Evolutionary conservation across 495 filamentous ascomycete genomes (phyloP), one percentile per base, ranked within the genome.

Genomic region (Podospora sp.): DNA sequence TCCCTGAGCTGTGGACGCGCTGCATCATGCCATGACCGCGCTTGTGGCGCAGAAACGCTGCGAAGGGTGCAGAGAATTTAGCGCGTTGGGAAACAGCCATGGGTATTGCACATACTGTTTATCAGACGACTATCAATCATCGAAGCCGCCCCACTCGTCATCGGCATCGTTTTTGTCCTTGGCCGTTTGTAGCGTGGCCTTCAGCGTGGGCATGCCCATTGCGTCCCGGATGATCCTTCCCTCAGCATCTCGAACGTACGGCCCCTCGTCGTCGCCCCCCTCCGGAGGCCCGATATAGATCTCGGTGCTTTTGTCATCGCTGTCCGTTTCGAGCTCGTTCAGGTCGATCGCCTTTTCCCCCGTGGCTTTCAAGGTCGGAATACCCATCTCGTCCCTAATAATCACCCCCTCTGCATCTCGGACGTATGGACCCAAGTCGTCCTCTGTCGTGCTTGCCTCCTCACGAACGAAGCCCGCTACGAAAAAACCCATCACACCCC

Each of bases 401-500:
- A 82, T 78, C 29, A 66, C 69, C 1, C 80, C 78, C 9, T 73
- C 29, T n/a, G 71, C 73, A 62, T 80, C 79, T 40, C 80, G 73
- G 16, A 80, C 63, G 63, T 73, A 82, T 27, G 79, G 80, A 12
- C 72, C 72, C 7, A 68, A 73, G 1, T 69, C 69, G 9, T 69
- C 60, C 1, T 66, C 69, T 1, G 65, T 68, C 6, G 29, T 73
- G 21, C 61, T 60, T 3, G 52, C 60, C 6, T 61, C 53, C 7
- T 84, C 80, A 40, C 85, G 73, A 0, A 82, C 79, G 67, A 84
- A 84, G 14, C 72, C 78, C 24, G 76, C 81, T 0, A 84, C 74
- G 65, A 84, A 84, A 65, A 84, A 84, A 0, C 82, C 82, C 82
- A 84, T 84, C 16, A 73, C 71, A 0, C 92, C 93, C 55, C 92